Percentiles rank a stretch among this genome's conserved stretches.
Evolutionary conservation across 2,329 filamentous ascomycete species (phyloP).

Genomic region (Ceratocystis smalleyi): DNA sequence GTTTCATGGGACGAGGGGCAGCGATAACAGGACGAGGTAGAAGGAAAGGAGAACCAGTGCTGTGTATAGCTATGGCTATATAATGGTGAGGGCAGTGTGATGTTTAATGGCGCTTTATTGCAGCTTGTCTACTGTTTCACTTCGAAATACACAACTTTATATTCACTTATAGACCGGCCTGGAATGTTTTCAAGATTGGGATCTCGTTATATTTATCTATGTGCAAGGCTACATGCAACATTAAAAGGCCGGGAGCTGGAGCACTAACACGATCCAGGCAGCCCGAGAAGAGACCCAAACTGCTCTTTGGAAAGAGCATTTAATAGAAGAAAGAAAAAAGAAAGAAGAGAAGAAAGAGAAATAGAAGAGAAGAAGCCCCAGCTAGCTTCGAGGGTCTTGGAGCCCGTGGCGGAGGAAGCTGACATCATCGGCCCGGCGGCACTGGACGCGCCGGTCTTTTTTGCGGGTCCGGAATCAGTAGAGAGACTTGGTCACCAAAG

Average conservation of each 20-base stretch:
- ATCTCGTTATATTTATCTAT: conserved; percentile 5
- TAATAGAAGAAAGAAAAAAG: background rate
- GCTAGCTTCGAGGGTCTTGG: background rate
- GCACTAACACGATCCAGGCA: background rate
- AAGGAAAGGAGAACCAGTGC: background rate
- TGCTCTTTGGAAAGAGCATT: background rate
- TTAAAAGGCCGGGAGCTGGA: background rate
- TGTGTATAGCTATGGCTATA: background rate
- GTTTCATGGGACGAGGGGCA: conserved; percentile 58
- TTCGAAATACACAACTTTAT: too few species aligned
- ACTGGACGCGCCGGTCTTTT: background rate
- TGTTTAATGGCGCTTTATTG: too few species aligned
- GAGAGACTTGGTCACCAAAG: background rate
- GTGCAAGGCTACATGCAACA: background rate
- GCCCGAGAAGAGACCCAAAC: background rate
- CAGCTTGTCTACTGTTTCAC: too few species aligned
- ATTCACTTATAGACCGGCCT: too few species aligned
- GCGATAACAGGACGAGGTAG: background rate
- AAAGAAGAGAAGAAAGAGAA: background rate
- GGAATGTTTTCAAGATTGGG: background rate
- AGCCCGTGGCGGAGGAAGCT: background rate
- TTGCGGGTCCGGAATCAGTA: background rate
- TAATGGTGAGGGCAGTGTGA: too few species aligned
- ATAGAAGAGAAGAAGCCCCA: background rate
- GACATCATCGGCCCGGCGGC: background rate